These are phyloP conservation scores for Ophiostoma quercus DNA, from an alignment of 2,329 filamentous ascomycete genomes.

Conservation along the genomic window DNA sequence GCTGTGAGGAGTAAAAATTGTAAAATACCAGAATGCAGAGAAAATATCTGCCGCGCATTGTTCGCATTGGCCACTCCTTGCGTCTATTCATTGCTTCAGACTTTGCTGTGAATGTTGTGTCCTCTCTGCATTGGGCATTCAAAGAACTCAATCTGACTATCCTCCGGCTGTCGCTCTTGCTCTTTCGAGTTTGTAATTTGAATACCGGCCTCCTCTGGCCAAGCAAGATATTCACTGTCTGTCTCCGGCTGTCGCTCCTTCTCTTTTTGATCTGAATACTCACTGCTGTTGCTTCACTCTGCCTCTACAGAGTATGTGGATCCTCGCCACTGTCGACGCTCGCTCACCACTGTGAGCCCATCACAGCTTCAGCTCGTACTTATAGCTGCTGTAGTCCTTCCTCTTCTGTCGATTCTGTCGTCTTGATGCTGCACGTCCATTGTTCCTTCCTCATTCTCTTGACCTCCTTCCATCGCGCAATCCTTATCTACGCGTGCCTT, in stretches of 20 bases:
- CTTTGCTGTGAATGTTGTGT: background rate
- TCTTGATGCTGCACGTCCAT: background rate
- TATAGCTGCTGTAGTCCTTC: background rate
- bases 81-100: background rate
- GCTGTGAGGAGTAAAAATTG: background rate
- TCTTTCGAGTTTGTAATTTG: no score
- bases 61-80: background rate
- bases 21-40: background rate
- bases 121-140: background rate
- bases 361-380: background rate
- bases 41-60: background rate
- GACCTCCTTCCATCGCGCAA: background rate
- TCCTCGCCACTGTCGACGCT: background rate
- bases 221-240: no score
- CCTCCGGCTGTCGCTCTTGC: no score
- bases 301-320: background rate
- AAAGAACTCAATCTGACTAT: no score
- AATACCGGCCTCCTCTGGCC: no score
- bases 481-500: slow-evolving; percentile 19
- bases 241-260: background rate
- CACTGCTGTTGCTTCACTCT: background rate
- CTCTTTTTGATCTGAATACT: background rate
- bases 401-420: background rate
- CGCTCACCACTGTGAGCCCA: background rate
- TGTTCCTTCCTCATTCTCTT: background rate